Evolutionary conservation across 352 stramenopile genomes (phyloP), one percentile per base, ranked within the genome.

Genomic region (Thalassiosira mediterranea): DNA sequence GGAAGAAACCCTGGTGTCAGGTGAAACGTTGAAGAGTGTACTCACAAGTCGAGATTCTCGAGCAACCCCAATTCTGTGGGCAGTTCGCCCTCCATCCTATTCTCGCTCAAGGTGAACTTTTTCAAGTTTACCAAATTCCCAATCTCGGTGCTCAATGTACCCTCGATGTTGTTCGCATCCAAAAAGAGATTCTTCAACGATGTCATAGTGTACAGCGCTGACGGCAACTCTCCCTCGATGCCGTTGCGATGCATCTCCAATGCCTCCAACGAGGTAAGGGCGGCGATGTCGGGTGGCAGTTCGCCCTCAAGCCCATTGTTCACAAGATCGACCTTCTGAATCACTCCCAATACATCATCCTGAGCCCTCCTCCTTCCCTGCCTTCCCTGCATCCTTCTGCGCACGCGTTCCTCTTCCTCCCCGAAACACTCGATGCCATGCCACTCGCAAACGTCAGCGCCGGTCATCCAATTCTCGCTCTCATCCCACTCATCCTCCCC

Each of bases 101-200:
- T 91, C 40, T 89, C 77, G 37, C 53, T 76, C 17, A 85, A 62
- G 4, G 63, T 72, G 11, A 89, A 71, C 29, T 72, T 61, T 49
- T 74, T 25, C 40, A 88, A 65, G 10, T 66, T 69, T 0, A 23
- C 65, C 64, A 88, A 69, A 40, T 67, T 49, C 15, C 76, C 83
- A 44, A 90, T 61, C 10, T 72, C 48, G 11, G 8, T 38, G 19
- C 72, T 67, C 31, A 90, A 65, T 23, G 62, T 72, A 29, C 83
- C 83, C 7, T 56, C 57, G 5, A 90, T 57, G 2, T 78, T 51
- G 61, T 79, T 90, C 1, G 79, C 65, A 69, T 76, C 74, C 53
- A 90, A 64, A 48, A 76, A 87, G 13, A 70, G 21, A 13, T 49
- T 64, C 19, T 54, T 58, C 10, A 79, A 47, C 25, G 23, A 15